phyloP scores from a whole-genome alignment of 352 stramenopile genomes.

The Phytophthora kernoviae region DNA sequence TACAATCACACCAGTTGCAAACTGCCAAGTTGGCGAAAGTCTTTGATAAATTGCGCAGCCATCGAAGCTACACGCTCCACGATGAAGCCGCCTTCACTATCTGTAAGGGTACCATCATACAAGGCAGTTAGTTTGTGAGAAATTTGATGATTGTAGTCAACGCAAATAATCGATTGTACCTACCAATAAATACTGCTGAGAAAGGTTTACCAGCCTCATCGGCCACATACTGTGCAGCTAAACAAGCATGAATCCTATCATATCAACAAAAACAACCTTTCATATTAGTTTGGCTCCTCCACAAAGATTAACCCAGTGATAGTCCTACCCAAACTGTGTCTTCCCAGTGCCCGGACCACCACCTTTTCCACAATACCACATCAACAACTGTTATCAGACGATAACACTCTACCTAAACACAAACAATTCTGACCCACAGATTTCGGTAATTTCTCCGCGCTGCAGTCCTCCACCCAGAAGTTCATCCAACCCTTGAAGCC shows the following conservation, averaged over 20 bases:
- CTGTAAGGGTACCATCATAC: constrained; percentile 25
- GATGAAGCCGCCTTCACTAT: constrained; percentile 94
- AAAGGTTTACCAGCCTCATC: constrained; percentile 17
- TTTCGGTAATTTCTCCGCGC: constrained; percentile 76
- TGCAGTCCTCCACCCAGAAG: constrained; percentile 70
- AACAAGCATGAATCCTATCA: constrained; percentile 68
- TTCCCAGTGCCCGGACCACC: constrained; percentile 74
- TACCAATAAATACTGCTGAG: constrained; percentile 72
- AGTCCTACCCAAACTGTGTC: constrained; percentile 68
- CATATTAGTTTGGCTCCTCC: not conserved
- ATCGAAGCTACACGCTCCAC: constrained; percentile 87
- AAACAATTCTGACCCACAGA: constrained; percentile 48
- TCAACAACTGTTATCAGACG: not conserved
- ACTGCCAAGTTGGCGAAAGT: constrained; percentile 51
- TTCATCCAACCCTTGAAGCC: constrained; percentile 52
- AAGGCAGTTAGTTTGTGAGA: not conserved
- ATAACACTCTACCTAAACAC: not conserved
- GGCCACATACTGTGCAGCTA: constrained; percentile 56
- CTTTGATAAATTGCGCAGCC: constrained; percentile 76
- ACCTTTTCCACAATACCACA: constrained; percentile 33
- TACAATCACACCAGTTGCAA: constrained; percentile 37
- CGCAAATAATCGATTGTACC: not conserved
- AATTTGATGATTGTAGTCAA: not conserved
- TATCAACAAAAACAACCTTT: constrained; percentile 17
- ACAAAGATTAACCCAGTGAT: not conserved